Percentiles rank a stretch among this genome's conserved stretches.
phyloP scores from a whole-genome alignment of 2,329 filamentous ascomycete genomes.

The Colletotrichum caudatum region DNA sequence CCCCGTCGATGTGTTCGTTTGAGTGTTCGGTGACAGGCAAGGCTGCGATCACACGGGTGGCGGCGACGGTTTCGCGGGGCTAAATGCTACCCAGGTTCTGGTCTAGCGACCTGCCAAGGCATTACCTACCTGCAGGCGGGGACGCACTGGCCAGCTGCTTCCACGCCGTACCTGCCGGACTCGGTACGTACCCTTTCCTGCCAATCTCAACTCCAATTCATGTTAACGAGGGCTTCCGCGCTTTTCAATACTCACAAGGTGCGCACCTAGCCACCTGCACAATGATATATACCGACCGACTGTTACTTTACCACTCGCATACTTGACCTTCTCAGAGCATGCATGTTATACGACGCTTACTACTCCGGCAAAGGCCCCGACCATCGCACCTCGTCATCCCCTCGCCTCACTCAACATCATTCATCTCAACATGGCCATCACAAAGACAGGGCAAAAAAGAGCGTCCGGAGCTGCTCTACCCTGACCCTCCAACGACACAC shows the following conservation, averaged over 20 bases:
- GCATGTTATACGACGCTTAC: slow-evolving; percentile 13
- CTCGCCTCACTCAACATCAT: not conserved
- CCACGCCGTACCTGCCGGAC: not conserved
- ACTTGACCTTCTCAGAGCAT: slow-evolving; percentile 5
- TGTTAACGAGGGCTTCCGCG: not conserved
- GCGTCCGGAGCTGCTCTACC: slow-evolving; percentile 52
- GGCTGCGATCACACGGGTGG: not conserved
- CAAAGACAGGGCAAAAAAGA: slow-evolving; percentile 4
- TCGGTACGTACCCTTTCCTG: slow-evolving; percentile 23
- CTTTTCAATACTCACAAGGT: not conserved
- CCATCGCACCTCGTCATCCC: not conserved
- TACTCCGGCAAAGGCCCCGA: slow-evolving; percentile 5
- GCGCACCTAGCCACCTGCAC: not conserved
- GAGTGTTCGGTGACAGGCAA: slow-evolving; percentile 9
- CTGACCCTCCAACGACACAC: slow-evolving; percentile 59
- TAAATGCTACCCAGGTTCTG: not conserved
- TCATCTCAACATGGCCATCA: slow-evolving; percentile 20
- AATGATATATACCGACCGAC: not conserved
- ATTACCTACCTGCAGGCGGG: not conserved
- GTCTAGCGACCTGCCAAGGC: not conserved
- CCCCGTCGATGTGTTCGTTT: not conserved
- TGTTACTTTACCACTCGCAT: not conserved
- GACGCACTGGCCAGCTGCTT: slow-evolving; percentile 12
- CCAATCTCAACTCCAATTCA: slow-evolving; percentile 7
- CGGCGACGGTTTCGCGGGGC: slow-evolving; percentile 14